Evolutionary conservation across 306 rosid genomes (phyloP).

Genomic region (Boehmeria nivea): DNA sequence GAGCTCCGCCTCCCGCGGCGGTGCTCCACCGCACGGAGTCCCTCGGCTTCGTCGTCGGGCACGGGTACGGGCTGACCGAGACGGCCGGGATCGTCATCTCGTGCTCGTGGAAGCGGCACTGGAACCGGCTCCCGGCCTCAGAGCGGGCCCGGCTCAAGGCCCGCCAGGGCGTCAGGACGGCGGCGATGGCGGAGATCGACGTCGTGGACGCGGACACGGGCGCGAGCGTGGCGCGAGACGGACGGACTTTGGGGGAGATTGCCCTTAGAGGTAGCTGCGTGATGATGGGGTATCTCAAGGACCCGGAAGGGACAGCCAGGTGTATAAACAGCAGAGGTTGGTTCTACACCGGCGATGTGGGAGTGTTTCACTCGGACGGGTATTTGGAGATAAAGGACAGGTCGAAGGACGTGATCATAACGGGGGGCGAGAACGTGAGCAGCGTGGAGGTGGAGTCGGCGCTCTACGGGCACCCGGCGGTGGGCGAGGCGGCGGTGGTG

Average conservation of each 20-base stretch:
- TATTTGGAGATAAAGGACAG: slow-evolving; percentile 67
- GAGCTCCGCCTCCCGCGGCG: slow-evolving; percentile 58
- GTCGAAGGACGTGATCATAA: slow-evolving; percentile 64
- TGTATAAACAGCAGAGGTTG: slow-evolving; percentile 44
- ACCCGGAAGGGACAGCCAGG: slow-evolving; percentile 33
- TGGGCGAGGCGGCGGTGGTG: slow-evolving; percentile 74
- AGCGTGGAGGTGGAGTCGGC: slow-evolving; percentile 71
- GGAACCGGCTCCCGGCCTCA: slow-evolving; percentile 49
- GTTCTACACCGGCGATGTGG: slow-evolving; percentile 72
- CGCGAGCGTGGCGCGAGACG: slow-evolving; percentile 40
- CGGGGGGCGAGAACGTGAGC: slow-evolving; percentile 80
- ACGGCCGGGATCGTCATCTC: slow-evolving; percentile 38
- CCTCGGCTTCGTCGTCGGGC: slow-evolving; percentile 47
- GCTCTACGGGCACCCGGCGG: slow-evolving; percentile 43
- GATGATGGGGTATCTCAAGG: slow-evolving; percentile 66
- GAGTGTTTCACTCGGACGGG: slow-evolving; percentile 64
- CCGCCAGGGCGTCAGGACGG: slow-evolving; percentile 60
- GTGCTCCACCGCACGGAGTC: slow-evolving; percentile 46
- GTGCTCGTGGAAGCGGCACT: slow-evolving; percentile 60
- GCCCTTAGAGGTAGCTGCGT: slow-evolving; percentile 43
- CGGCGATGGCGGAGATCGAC: slow-evolving; percentile 37
- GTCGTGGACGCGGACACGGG: slow-evolving; percentile 38
- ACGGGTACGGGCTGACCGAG: slow-evolving; percentile 67
- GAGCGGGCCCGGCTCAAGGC: slow-evolving; percentile 64
- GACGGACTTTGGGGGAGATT: slow-evolving; percentile 41